Evolutionary conservation across 1,284 basidiomycete species (phyloP).

Genomic region (Puccinia coronata): DNA sequence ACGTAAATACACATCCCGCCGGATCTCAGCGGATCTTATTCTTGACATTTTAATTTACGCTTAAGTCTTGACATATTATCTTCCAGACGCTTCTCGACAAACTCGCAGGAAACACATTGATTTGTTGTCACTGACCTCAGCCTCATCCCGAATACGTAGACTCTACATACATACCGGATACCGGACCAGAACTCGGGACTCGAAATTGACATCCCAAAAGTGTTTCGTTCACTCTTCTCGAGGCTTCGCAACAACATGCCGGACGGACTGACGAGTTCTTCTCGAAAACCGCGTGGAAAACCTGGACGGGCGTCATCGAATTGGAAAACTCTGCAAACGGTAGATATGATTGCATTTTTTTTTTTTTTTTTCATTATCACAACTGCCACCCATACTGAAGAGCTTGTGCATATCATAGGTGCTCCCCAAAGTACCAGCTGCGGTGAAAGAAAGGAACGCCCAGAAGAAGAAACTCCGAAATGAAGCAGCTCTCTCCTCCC

Average conservation of each 20-base stretch:
- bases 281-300: background rate
- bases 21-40: no score
- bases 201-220: background rate
- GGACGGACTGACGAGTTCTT: background rate
- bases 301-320: constrained; percentile 1
- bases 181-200: no score
- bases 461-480: constrained; percentile 8
- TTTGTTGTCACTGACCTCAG: no score
- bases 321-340: constrained; percentile 12
- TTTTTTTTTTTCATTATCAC: no score
- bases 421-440: constrained; percentile 13
- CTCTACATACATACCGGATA: no score
- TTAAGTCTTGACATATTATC: no score
- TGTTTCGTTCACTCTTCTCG: background rate
- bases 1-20: background rate
- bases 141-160: no score
- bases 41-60: no score
- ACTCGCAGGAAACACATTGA: no score
- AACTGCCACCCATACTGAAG: no score
- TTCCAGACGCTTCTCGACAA: no score
- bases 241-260: background rate
- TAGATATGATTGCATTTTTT: no score
- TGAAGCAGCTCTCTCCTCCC: background rate
- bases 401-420: background rate
- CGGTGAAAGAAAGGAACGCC: constrained; percentile 7